A percentile compares a stretch with the other conserved stretches of the same genome.
Conservation (phyloP, 139 green algal genomes). For the Chlorella sp. region DNA sequence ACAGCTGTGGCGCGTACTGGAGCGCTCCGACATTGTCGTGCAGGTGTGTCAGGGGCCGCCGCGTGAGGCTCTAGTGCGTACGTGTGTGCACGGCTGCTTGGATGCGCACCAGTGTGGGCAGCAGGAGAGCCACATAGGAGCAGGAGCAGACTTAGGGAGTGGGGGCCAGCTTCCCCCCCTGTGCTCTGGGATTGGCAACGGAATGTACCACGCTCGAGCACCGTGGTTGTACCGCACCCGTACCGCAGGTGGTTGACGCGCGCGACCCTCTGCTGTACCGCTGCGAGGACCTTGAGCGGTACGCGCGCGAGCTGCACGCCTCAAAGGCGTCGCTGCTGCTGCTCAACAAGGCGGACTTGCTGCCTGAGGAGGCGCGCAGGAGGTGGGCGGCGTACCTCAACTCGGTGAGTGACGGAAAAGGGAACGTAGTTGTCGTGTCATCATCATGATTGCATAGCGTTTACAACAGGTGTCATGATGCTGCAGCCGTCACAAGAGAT, state of each 20-base stretch:
- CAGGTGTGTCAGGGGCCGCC: constrained; percentile 51
- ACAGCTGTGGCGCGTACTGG: constrained; percentile 97
- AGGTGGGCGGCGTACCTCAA: constrained; percentile 90
- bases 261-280: constrained; percentile 92
- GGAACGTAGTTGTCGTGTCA: not conserved
- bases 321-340: constrained; percentile 79
- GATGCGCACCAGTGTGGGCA: not conserved
- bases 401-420: constrained; percentile 8
- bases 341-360: constrained; percentile 97
- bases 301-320: constrained; percentile 57
- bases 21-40: constrained; percentile 89
- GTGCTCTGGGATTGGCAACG: no score
- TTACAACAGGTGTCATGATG: no score
- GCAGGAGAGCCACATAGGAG: no score
- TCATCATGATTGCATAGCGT: no score
- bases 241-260: constrained; percentile 87
- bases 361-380: constrained; percentile 52
- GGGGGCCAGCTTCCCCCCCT: no score
- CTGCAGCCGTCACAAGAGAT: no score
- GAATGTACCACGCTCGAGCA: no score
- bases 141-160: no score
- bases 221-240: no score
- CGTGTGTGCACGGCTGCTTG: not conserved
- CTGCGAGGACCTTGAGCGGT: constrained; percentile 75
- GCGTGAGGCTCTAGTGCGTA: not conserved